phyloP scores from a whole-genome alignment of 2,329 filamentous ascomycete genomes.

The Colletotrichum sp. region DNA sequence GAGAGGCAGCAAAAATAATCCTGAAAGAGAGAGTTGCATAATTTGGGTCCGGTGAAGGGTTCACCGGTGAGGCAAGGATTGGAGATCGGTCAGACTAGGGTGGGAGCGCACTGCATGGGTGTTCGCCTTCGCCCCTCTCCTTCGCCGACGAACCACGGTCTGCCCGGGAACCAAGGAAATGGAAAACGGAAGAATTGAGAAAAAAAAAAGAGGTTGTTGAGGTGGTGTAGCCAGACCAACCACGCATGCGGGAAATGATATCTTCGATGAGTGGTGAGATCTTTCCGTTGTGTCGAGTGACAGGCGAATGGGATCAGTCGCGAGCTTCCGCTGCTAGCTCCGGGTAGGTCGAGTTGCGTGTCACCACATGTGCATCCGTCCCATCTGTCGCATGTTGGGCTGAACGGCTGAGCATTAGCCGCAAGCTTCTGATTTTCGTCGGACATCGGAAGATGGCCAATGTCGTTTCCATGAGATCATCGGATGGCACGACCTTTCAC shows the following conservation, averaged over 20 bases:
- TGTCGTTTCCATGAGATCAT: not conserved
- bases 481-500: not conserved
- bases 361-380: not conserved
- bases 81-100: conserved; percentile 11
- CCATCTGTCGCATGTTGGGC: not conserved
- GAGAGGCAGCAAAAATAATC: not conserved
- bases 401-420: not conserved
- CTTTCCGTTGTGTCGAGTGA: not conserved
- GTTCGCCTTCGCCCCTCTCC: not conserved
- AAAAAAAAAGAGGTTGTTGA: not conserved
- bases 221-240: not conserved
- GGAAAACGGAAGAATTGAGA: not conserved
- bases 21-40: not conserved
- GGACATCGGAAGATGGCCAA: not conserved
- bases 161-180: not conserved
- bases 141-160: not conserved
- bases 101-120: not conserved
- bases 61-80: conserved; percentile 1
- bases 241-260: not conserved
- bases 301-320: not conserved
- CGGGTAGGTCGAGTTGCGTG: not conserved
- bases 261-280: not conserved
- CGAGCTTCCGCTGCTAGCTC: not conserved
- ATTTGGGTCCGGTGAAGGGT: not conserved
- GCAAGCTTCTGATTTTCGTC: not conserved